Evolutionary conservation across 1,139 yeast genomes (phyloP).

Genomic region (Hyphopichia burtonii): DNA sequence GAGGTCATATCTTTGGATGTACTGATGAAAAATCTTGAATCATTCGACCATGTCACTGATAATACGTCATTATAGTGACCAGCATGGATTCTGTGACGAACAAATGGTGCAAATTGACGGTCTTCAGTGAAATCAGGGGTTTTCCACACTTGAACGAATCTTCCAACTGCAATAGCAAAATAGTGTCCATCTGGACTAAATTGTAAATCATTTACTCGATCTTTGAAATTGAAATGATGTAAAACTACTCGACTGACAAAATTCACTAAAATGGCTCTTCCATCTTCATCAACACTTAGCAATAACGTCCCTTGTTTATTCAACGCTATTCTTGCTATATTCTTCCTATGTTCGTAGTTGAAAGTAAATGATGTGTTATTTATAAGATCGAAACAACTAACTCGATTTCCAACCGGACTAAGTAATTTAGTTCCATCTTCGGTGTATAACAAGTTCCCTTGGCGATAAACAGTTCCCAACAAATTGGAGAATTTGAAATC

Average conservation of each 20-base stretch:
- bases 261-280: conserved; percentile 89
- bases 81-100: conserved; percentile 83
- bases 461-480: conserved; percentile 90
- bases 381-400: conserved; percentile 81
- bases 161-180: conserved; percentile 82
- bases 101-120: conserved; percentile 93
- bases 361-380: conserved; percentile 87
- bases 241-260: conserved; percentile 82
- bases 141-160: conserved; percentile 90
- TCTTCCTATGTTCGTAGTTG: conserved; percentile 88
- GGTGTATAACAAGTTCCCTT: conserved; percentile 85
- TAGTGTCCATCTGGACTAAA: conserved; percentile 88
- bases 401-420: conserved; percentile 94
- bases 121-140: conserved; percentile 76
- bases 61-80: conserved; percentile 89
- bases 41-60: conserved; percentile 83
- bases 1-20: conserved; percentile 91
- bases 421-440: conserved; percentile 81
- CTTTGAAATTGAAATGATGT: conserved; percentile 93
- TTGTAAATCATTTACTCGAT: conserved; percentile 65
- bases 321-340: conserved; percentile 74
- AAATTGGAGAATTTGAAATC: conserved; percentile 72
- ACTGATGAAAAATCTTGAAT: conserved; percentile 82
- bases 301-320: conserved; percentile 80
- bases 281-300: conserved; percentile 87